phyloP scores from a whole-genome alignment of 1,284 basidiomycete genomes.

The Porogramme epimiltina region DNA sequence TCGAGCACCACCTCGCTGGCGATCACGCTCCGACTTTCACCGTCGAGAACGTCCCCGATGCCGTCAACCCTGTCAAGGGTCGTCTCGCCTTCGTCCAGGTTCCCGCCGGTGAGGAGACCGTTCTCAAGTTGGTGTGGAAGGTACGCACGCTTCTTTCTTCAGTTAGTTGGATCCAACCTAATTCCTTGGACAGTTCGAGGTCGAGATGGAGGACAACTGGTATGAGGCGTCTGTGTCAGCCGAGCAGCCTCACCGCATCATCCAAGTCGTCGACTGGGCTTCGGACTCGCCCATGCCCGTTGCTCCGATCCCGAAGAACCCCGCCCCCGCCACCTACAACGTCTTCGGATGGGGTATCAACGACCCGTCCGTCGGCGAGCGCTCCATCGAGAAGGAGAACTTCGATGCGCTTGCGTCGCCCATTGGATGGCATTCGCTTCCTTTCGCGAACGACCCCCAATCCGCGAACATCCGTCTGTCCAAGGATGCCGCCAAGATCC shows the following conservation, averaged over 20 bases:
- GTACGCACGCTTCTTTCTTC: slow-evolving; percentile 35
- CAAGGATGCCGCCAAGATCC: slow-evolving; percentile 42
- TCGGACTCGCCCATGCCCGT: slow-evolving; percentile 61
- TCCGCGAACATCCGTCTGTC: slow-evolving; percentile 20
- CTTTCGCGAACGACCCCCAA: slow-evolving; percentile 57
- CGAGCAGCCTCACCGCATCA: slow-evolving; percentile 63
- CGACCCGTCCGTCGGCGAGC: slow-evolving; percentile 67
- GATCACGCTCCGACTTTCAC: slow-evolving; percentile 39
- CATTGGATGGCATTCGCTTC: slow-evolving; percentile 85
- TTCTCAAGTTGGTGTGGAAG: slow-evolving; percentile 73
- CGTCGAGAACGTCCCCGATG: slow-evolving; percentile 66
- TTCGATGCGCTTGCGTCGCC: slow-evolving; percentile 79
- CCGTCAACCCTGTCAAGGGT: slow-evolving; percentile 74
- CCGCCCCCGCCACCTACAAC: slow-evolving; percentile 57
- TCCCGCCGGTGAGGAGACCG: slow-evolving; percentile 53
- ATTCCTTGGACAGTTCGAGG: slow-evolving; percentile 57
- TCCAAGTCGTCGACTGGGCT: slow-evolving; percentile 84
- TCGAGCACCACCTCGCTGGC: slow-evolving; percentile 52
- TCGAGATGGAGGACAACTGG: slow-evolving; percentile 89
- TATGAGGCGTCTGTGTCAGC: slow-evolving; percentile 76
- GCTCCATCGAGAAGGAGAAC: slow-evolving; percentile 60
- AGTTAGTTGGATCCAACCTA: slow-evolving; percentile 6
- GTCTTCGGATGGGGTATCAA: slow-evolving; percentile 78
- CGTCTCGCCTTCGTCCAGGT: slow-evolving; percentile 75
- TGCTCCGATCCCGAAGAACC: slow-evolving; percentile 43